Evolutionary conservation across 139 green algal genomes (phyloP).

Genomic region (Deuterostichococcus epilithicus): DNA sequence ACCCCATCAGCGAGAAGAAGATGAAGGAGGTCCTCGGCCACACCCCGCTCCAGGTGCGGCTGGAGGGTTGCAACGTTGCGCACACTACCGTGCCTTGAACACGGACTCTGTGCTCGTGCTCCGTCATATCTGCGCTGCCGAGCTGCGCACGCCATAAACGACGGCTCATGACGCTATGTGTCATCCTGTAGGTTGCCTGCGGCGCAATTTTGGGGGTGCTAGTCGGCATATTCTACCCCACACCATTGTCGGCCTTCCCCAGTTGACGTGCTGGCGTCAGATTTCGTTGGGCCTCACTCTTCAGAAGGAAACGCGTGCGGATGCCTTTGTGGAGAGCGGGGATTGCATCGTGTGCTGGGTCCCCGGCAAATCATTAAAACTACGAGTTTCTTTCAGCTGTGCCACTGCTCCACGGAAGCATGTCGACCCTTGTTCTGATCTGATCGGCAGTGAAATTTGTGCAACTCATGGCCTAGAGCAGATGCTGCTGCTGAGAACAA

Average conservation of each 20-base stretch:
- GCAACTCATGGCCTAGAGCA: background rate
- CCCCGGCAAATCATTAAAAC: background rate
- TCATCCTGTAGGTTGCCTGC: constrained; percentile 28
- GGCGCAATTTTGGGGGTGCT: constrained; percentile 47
- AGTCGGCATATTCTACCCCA: constrained; percentile 52
- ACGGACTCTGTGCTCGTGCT: background rate
- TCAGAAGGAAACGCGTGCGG: background rate
- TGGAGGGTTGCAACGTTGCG: background rate
- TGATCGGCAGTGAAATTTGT: background rate
- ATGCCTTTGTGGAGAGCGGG: background rate
- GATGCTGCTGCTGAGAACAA: background rate
- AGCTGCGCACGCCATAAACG: background rate
- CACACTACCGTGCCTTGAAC: background rate
- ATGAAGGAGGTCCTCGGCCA: constrained; percentile 98
- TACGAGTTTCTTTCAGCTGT: background rate
- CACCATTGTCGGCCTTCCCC: background rate
- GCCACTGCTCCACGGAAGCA: background rate
- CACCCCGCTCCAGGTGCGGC: constrained; percentile 83
- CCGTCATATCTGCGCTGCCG: background rate
- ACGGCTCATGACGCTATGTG: background rate
- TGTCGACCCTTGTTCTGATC: background rate
- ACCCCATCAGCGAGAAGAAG: constrained; percentile 68
- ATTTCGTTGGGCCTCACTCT: background rate
- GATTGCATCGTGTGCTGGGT: background rate
- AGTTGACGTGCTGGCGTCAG: background rate